Conservation (phyloP, 208 protist genomes). For the Trypanosoma cruzi region DNA sequence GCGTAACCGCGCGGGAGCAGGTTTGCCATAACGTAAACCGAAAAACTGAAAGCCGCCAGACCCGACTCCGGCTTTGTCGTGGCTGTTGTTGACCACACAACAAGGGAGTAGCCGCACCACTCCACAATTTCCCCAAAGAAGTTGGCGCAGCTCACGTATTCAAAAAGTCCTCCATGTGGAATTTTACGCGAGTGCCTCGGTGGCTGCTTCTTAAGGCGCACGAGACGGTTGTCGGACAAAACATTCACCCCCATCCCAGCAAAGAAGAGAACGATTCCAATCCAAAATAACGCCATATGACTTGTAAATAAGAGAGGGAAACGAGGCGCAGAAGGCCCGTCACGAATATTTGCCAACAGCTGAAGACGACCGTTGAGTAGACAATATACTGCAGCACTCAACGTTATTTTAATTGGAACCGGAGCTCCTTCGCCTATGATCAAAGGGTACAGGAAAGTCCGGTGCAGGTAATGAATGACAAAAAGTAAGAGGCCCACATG, state of each 20-base stretch:
- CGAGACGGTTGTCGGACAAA: slow-evolving; percentile 55
- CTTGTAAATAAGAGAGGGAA: slow-evolving; percentile 13
- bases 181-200: slow-evolving; percentile 43
- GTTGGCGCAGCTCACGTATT: slow-evolving; percentile 79
- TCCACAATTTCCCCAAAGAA: slow-evolving; percentile 81
- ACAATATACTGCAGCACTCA: slow-evolving; percentile 73
- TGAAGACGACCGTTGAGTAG: slow-evolving; percentile 80
- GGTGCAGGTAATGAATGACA: slow-evolving; percentile 73
- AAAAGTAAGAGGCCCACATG: slow-evolving; percentile 62
- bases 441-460: slow-evolving; percentile 64
- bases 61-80: slow-evolving; percentile 19
- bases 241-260: slow-evolving; percentile 55
- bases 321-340: not conserved
- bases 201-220: slow-evolving; percentile 30
- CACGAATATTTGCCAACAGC: slow-evolving; percentile 47
- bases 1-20: slow-evolving; percentile 58
- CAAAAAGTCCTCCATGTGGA: slow-evolving; percentile 64
- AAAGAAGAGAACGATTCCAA: slow-evolving; percentile 47
- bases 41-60: slow-evolving; percentile 59
- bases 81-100: slow-evolving; percentile 44
- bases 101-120: slow-evolving; percentile 64
- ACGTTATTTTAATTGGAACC: slow-evolving; percentile 58
- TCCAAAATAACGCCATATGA: slow-evolving; percentile 22
- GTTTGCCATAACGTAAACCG: slow-evolving; percentile 69
- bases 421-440: slow-evolving; percentile 31